Evolutionary conservation across 2,329 filamentous ascomycete species (phyloP), one percentile per base, ranked within the genome.

Genomic region (Chrysoporthe deuterocubensis): DNA sequence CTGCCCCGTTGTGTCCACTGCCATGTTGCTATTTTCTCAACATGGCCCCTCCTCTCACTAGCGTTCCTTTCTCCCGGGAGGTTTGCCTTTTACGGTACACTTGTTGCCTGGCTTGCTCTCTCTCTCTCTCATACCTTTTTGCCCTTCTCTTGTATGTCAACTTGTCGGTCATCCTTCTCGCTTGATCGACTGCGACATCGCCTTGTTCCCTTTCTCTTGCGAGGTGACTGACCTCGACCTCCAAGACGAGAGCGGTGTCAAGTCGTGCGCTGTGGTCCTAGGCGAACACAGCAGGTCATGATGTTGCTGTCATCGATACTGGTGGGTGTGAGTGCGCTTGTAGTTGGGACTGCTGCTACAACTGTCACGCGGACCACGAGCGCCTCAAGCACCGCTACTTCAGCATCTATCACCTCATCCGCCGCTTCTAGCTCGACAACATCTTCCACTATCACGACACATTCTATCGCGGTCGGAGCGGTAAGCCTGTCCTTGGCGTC

Each of bases 381-480:
- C 18, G 56, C 4, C 21, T 61, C 57, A 18, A 44, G 26, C 46
- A 46, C 57, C 50, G 66, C 60, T 46, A 32, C 62, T 4, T 37
- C 67, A n/a, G 26, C 63, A 13, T 60, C 60, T 2, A 52, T 48
- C 1, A 67, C 70, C 34, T 65, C 65, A 40, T 66, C 70, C 18
- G 43, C 71, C 16, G 71, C 68, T 7, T 71, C 61, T 13, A 58
- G 60, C 4, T 71, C 70, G 21, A 71, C 72, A 5, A 70, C 65
- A 16, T 67, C 73, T 13, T 66, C 73, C 1, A 67, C 69, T 14
- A 62, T 57, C 52, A 52, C 72, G 14, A 77, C 75, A 18, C 69
- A 75, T 65, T 72, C 75, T 7, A 68, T 77, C 4, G 70, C 73
- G 2, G 76, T 77, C 5, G 76, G 76, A 48, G 75, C 71, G 26